Conservation (phyloP, 169 alveolate genomes). For the Toxoplasma gondii region DNA sequence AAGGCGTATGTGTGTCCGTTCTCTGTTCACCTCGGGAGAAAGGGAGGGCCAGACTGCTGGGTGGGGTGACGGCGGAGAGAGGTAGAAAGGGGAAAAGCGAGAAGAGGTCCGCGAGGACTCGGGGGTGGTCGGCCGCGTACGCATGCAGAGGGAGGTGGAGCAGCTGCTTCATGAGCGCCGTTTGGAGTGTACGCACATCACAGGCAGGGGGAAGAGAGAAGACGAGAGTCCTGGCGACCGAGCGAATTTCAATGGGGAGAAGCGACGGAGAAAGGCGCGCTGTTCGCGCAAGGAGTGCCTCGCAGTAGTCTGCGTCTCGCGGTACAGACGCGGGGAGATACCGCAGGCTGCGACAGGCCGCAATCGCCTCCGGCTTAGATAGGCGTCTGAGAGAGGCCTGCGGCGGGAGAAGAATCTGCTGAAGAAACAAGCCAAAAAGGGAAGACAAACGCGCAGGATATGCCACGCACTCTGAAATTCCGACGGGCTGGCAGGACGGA, state of each 20-base stretch:
- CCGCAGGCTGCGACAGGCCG: slow-evolving; percentile 3
- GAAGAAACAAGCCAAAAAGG: background rate
- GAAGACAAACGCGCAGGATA: background rate
- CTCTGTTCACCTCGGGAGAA: background rate
- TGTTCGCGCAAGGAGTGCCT: background rate
- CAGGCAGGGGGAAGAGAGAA: background rate
- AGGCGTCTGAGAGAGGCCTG: background rate
- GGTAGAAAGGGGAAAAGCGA: background rate
- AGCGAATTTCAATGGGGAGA: background rate
- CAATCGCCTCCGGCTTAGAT: background rate
- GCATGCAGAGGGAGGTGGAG: background rate
- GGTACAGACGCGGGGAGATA: background rate
- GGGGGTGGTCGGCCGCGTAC: background rate
- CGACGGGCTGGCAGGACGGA: too few relatives aligned
- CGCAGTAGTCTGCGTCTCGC: slow-evolving; percentile 7
- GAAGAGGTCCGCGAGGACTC: background rate
- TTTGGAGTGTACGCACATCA: background rate
- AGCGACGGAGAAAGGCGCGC: background rate
- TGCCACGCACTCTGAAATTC: too few relatives aligned
- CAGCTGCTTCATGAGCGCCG: slow-evolving; percentile 6
- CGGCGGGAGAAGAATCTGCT: background rate
- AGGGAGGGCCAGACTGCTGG: background rate
- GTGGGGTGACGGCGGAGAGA: background rate
- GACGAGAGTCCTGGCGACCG: background rate
- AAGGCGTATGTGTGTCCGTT: background rate